Conservation (phyloP, 2,329 filamentous ascomycete species). For the Colletotrichum scovillei region DNA sequence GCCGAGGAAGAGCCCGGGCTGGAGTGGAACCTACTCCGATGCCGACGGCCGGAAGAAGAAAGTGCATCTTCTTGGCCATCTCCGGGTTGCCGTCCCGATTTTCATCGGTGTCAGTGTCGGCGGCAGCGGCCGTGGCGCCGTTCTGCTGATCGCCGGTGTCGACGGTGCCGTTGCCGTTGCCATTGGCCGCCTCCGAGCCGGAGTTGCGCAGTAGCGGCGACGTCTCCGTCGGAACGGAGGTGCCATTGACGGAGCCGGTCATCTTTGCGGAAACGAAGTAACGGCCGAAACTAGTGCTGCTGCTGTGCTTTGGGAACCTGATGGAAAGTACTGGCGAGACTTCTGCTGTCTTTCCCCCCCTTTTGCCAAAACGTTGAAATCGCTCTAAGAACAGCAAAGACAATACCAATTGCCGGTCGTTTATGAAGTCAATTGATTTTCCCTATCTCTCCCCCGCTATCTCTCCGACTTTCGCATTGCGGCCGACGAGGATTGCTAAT, state of each 20-base stretch:
- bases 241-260: slow-evolving; percentile 22
- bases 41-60: slow-evolving; percentile 51
- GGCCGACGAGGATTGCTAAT: slow-evolving; percentile 7
- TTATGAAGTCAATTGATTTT: not conserved
- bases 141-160: not conserved
- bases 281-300: not conserved
- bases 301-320: no score
- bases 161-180: slow-evolving; percentile 10
- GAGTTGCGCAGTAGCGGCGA: slow-evolving; percentile 42
- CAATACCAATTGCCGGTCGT: not conserved
- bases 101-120: slow-evolving; percentile 3
- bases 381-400: not conserved
- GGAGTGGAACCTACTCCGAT: slow-evolving; percentile 45
- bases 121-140: slow-evolving; percentile 32
- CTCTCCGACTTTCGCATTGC: not conserved
- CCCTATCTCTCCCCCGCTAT: not conserved
- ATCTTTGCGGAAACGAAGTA: not conserved
- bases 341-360: not conserved
- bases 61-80: slow-evolving; percentile 49
- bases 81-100: slow-evolving; percentile 40
- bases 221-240: slow-evolving; percentile 38
- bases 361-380: not conserved
- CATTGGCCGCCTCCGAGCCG: slow-evolving; percentile 14
- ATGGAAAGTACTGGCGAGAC: not conserved
- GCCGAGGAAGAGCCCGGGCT: not conserved